Evolutionary conservation across 768 basidiomycete species (phyloP), one percentile per base, ranked within the genome.

Genomic region (Boletus sp.): DNA sequence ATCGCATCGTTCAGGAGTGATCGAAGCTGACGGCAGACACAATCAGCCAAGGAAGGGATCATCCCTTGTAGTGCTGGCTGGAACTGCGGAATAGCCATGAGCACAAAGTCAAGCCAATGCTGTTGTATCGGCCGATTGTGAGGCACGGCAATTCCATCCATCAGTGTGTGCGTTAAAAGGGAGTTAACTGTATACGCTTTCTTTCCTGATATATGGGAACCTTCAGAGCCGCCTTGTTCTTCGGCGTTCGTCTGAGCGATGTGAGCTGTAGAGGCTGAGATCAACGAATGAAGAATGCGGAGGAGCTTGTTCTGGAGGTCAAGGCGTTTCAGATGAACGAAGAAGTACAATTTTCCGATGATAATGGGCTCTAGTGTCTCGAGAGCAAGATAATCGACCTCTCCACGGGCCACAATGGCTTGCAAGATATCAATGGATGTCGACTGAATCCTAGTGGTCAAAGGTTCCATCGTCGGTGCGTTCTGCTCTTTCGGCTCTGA

Each of bases 31-130:
- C 79, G 76, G 64, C 88, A 88, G 55, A 96, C 67, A 61, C 90
- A 88, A 55, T 92, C 92, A 56, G 81, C 85, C 29, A 98, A 76
- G 2, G 93, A 87, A 3, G 81, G 74, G 23, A 96, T 76, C 34
- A 86, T 78, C 10, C 79, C 75, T 48, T 86, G 83, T 1, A 91
- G 74, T 2, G 82, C 75, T 19, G 85, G 84, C 54, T 88, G 87
- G 65, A 93, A 90, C 61, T 93, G 90, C 5, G 92, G 86, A 17
- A 95, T 74, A 1, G 93, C 90, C 85, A 91, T 90, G 50, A 96
- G 79, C 55, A 98, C 79, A 68, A 99, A 98, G 67, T 98, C 96
- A 27, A 98, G 78, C 96, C 96, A 98, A 62, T 97, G 92, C 64
- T 97, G 95, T 30, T 96, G 70, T 25, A 96, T 80, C 1, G 92